Conservation (phyloP, 345 rosid species). For the Geranium rotundifolium region DNA sequence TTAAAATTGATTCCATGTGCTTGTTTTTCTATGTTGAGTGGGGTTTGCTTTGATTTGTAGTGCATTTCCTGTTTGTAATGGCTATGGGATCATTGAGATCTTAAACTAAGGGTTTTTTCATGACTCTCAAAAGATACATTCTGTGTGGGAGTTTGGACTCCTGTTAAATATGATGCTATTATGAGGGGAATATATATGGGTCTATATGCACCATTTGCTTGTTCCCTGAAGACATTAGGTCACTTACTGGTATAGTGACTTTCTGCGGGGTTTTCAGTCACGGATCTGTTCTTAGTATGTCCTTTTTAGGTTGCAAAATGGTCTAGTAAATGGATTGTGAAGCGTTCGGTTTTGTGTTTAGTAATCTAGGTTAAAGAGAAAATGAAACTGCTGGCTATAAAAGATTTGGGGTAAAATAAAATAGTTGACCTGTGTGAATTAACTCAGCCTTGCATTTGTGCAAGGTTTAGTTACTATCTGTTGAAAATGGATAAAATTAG, state of each 20-base stretch:
- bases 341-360: neutral
- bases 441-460: neutral
- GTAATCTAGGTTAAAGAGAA: neutral
- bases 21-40: too few relatives aligned
- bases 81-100: neutral
- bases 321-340: neutral
- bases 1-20: neutral
- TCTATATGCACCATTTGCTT: neutral
- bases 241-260: neutral
- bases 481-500: neutral
- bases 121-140: neutral
- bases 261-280: neutral
- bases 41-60: neutral
- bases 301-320: neutral
- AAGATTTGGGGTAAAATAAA: neutral
- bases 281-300: neutral
- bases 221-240: neutral
- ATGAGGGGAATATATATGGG: neutral
- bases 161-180: neutral
- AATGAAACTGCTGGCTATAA: neutral
- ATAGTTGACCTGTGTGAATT: too few relatives aligned
- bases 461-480: neutral
- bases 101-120: neutral
- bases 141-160: neutral
- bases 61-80: neutral